Percentiles rank a stretch among this genome's conserved stretches.
phyloP scores from a whole-genome alignment of 2,329 filamentous ascomycete species.

The Ilyonectria sp. region DNA sequence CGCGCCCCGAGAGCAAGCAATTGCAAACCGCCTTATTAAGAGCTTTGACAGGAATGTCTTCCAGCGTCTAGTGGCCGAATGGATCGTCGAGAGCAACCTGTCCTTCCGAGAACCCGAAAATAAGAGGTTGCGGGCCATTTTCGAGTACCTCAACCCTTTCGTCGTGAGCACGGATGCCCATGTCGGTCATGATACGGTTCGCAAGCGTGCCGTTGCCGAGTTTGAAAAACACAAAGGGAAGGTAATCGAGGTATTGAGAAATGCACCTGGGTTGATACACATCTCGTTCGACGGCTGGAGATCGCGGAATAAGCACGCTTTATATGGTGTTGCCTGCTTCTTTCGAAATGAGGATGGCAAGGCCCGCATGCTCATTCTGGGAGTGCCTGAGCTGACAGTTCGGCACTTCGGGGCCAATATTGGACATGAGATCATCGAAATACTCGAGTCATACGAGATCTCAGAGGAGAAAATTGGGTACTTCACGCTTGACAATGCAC shows the following conservation, averaged over 20 bases:
- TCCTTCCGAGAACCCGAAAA: constrained; percentile 25
- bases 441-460: constrained; percentile 25
- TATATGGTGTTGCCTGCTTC: constrained; percentile 36
- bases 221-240: constrained; percentile 12
- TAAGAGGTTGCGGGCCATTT: constrained; percentile 17
- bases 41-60: constrained; percentile 18
- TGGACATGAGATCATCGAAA: constrained; percentile 14
- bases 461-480: background rate
- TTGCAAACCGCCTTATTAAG: constrained; percentile 12
- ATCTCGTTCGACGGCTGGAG: constrained; percentile 36
- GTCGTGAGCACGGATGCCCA: constrained; percentile 17
- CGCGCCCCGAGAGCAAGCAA: constrained; percentile 13
- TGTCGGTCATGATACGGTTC: constrained; percentile 3
- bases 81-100: constrained; percentile 29
- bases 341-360: constrained; percentile 29
- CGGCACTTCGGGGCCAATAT: constrained; percentile 31
- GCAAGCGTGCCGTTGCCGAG: background rate
- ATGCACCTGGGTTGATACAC: constrained; percentile 21
- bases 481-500: constrained; percentile 33
- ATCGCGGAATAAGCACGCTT: constrained; percentile 24
- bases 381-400: constrained; percentile 27
- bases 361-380: constrained; percentile 33
- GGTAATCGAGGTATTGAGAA: constrained; percentile 14
- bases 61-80: constrained; percentile 28
- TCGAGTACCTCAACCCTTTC: constrained; percentile 33